Base-by-base conservation (phyloP, 768 basidiomycete species). In the Boletus sp. region DNA sequence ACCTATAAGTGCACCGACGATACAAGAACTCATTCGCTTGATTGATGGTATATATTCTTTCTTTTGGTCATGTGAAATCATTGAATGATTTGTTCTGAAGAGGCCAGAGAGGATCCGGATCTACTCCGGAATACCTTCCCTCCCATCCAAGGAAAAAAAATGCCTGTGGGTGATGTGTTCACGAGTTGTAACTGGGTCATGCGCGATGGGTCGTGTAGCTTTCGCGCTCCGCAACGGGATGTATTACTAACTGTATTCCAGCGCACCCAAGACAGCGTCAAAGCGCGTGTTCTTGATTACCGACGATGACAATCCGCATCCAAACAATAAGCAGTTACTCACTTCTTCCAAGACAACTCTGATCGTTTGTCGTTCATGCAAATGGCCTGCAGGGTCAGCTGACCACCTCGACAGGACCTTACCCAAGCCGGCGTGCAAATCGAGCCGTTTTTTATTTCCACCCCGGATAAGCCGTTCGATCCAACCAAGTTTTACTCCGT, bases 261-360 rank as follows among this genome's bases (percentile, higher is more conserved):
- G 92, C 11, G 89, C 91, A 8, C 86, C 87, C 20, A 93, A 94
- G 67, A 92, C 86, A 0, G 92, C 93, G 3, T 86, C 89, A n/a
- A 95, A 96, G 68, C 86, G 94, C 6, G 82, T 98, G 1, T 98
- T 98, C 69, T 76, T 96, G 39, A 90, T 99, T 42, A 98, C 97
- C 0, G 89, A 98, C 67, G 86, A 74, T 17, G 71, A 72, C 57
- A 58, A 80, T 55, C 73, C 81, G 6, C 80, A 81, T 11, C 68
- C 77, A 5, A 78, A 76, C n/a, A 83, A 74, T 64, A 77, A 78
- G 44, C 86, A 88, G 51, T 72, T 92, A 10, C 70, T 82, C 7
- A 87, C 80, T 1, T 87, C 89, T 1, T 87, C 90, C 12, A 78
- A 81, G 56, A 91, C 87, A 3, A 91, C 87, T 3, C 75, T 91